Conservation (phyloP, 2,329 filamentous ascomycete species). For the Ceratocystis ficicola region DNA sequence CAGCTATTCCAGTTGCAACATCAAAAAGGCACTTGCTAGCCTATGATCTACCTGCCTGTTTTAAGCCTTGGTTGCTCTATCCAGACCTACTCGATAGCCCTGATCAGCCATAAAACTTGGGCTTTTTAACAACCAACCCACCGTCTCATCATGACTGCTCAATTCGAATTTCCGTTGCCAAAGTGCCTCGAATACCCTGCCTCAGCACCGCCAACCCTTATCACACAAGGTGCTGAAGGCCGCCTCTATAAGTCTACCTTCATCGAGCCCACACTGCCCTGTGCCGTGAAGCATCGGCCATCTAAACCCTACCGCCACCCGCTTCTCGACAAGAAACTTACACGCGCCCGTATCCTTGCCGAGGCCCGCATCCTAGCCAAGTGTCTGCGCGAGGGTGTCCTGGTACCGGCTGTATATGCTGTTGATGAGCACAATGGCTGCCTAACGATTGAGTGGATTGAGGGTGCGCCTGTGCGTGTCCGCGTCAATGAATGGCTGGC, state of each 20-base stretch:
- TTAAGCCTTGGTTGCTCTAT: background rate
- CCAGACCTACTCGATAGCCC: too few species aligned
- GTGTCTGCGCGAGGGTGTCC: constrained; percentile 64
- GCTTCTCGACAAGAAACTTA: constrained; percentile 74
- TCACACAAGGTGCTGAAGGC: constrained; percentile 91
- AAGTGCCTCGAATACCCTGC: constrained; percentile 51
- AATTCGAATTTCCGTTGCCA: constrained; percentile 41
- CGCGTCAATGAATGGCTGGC: constrained; percentile 58
- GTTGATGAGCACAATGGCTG: constrained; percentile 53
- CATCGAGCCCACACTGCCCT: constrained; percentile 53
- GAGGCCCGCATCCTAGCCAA: constrained; percentile 78
- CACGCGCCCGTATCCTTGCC: constrained; percentile 71
- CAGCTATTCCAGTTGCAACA: background rate
- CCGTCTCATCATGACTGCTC: constrained; percentile 8
- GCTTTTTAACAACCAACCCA: background rate
- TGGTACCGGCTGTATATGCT: constrained; percentile 70
- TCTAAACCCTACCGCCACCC: constrained; percentile 87
- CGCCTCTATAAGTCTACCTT: constrained; percentile 82
- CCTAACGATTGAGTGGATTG: constrained; percentile 77
- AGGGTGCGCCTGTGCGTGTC: constrained; percentile 56
- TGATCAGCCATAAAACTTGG: background rate
- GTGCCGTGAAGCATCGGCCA: constrained; percentile 83
- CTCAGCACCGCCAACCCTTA: constrained; percentile 50
- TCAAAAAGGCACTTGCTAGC: background rate
- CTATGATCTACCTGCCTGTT: background rate